Evolutionary conservation across 306 rosid species (phyloP).

Genomic region (Fagus sylvatica): DNA sequence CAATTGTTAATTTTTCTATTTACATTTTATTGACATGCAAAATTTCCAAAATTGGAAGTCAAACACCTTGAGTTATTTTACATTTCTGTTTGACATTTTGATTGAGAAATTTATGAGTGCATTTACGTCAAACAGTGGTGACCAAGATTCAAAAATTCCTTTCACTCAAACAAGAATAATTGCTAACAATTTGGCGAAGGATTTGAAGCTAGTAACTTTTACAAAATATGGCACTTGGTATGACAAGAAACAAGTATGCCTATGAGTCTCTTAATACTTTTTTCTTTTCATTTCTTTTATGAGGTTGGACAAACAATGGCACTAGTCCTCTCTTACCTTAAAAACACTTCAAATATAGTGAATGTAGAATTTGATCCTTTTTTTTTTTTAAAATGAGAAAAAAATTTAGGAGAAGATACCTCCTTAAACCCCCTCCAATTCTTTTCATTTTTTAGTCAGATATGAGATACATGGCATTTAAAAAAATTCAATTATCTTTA

Average conservation of each 20-base stretch:
- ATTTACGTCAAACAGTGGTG: background rate
- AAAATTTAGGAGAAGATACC: too few species aligned
- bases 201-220: background rate
- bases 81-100: background rate
- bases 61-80: background rate
- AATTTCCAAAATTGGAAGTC: background rate
- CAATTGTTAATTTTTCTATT: background rate
- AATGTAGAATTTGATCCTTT: too few species aligned
- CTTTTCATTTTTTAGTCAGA: too few species aligned
- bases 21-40: background rate
- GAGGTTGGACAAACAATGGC: too few species aligned
- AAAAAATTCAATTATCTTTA: too few species aligned
- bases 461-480: too few species aligned
- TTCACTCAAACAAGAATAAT: constrained; percentile 6
- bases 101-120: background rate
- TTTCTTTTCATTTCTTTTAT: background rate
- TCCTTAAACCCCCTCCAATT: too few species aligned
- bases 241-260: background rate
- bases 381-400: too few species aligned
- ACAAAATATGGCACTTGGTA: background rate
- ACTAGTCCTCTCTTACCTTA: too few species aligned
- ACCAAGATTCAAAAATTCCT: constrained; percentile 5
- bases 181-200: constrained; percentile 1
- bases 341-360: too few species aligned
- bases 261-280: background rate